Percentiles rank a stretch among this genome's conserved stretches.
phyloP scores from a whole-genome alignment of 1,139 yeast genomes.

The Kodamaea sp. region DNA sequence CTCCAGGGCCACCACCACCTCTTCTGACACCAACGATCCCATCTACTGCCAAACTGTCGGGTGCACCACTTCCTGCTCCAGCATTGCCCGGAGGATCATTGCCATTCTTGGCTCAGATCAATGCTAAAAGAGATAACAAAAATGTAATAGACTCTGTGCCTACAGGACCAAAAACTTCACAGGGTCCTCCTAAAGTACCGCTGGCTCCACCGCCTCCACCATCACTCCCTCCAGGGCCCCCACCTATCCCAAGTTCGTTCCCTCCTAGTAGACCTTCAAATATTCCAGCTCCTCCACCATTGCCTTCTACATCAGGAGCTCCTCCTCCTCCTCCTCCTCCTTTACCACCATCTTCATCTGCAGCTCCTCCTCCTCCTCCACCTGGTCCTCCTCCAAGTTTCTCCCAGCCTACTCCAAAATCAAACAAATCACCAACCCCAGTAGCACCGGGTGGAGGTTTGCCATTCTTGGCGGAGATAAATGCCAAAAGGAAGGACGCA shows the following conservation, averaged over 20 bases:
- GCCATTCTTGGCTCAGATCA: constrained; percentile 46
- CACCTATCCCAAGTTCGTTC: constrained; percentile 8
- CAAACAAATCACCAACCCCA: constrained; percentile 8
- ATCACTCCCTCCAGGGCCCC: constrained; percentile 11
- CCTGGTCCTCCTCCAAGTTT: constrained; percentile 10
- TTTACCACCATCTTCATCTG: constrained; percentile 19
- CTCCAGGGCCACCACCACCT: constrained; percentile 10
- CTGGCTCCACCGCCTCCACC: constrained; percentile 16
- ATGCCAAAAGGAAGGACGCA: constrained; percentile 38
- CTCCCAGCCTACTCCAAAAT: constrained; percentile 13
- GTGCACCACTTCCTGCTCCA: constrained; percentile 12
- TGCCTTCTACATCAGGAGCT: constrained; percentile 11
- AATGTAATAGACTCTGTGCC: constrained; percentile 32
- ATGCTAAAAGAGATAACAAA: constrained; percentile 39
- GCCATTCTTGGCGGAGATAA: constrained; percentile 46
- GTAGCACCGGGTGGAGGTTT: constrained; percentile 31
- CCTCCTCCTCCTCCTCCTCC: constrained; percentile 15
- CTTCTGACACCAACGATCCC: constrained; percentile 11
- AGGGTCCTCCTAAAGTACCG: constrained; percentile 22
- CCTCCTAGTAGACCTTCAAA: constrained; percentile 8
- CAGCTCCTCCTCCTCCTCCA: constrained; percentile 18
- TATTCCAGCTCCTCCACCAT: constrained; percentile 8
- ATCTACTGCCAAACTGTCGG: constrained; percentile 2
- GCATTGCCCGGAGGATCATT: constrained; percentile 27
- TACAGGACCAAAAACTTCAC: constrained; percentile 12